Evolutionary conservation across 805 yeast genomes (phyloP).

Genomic region (Osmozyma mogii): DNA sequence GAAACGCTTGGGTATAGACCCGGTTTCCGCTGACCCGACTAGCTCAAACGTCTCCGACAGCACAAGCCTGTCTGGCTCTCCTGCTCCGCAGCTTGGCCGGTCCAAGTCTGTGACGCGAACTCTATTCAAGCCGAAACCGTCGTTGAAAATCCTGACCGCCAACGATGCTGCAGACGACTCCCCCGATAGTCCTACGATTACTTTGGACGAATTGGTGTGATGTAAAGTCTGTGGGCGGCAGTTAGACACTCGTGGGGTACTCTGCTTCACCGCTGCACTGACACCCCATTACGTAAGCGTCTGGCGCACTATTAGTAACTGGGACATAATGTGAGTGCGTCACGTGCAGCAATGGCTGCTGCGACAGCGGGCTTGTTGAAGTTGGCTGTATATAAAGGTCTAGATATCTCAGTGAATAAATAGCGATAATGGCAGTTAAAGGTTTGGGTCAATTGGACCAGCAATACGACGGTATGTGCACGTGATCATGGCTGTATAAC

Average conservation of each 20-base stretch:
- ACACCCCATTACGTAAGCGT: no score
- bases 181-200: constrained; percentile 27
- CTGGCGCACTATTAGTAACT: no score
- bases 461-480: constrained; percentile 49
- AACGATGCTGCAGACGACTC: constrained; percentile 5
- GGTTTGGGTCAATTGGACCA: constrained; percentile 75
- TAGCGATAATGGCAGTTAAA: constrained; percentile 75
- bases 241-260: no score
- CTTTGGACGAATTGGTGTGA: constrained; percentile 36
- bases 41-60: no score
- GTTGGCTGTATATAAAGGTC: no score
- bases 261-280: no score
- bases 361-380: no score
- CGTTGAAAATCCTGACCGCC: constrained; percentile 16
- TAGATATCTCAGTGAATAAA: no score
- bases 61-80: neutral
- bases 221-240: no score
- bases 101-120: constrained; percentile 27
- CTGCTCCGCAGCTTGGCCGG: constrained; percentile 9
- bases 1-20: constrained; percentile 25
- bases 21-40: no score
- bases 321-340: no score
- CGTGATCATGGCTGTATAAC: neutral
- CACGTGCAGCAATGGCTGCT: no score
- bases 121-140: constrained; percentile 30